phyloP scores from a whole-genome alignment of 2,329 filamentous ascomycete genomes.

The Podosphaera aphanis region DNA sequence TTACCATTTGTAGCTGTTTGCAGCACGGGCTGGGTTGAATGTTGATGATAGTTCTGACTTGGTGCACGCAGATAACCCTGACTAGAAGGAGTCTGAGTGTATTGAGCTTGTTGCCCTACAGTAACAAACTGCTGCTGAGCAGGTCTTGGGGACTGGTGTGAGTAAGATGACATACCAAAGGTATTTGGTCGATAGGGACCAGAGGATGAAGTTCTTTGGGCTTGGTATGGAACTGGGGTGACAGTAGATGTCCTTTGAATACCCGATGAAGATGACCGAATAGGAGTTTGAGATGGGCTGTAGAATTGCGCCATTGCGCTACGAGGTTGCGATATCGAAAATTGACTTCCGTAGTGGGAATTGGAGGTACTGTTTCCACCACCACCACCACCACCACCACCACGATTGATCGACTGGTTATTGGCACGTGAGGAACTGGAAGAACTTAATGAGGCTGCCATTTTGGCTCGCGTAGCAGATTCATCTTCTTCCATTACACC shows the following conservation, averaged over 20 bases:
- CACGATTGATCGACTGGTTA: conserved; percentile 10
- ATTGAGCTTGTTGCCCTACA: conserved; percentile 8
- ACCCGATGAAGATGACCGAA: conserved; percentile 9
- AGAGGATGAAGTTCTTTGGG: conserved; percentile 8
- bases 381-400: conserved; percentile 6
- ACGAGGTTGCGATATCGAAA: conserved; percentile 10
- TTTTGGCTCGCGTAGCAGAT: conserved; percentile 10
- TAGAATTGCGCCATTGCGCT: conserved; percentile 10
- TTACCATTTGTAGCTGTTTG: too few relatives aligned
- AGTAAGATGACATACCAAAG: conserved; percentile 13
- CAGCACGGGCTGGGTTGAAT: neutral
- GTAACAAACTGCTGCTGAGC: conserved; percentile 11
- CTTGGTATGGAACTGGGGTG: conserved; percentile 11
- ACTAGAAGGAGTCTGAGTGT: conserved; percentile 8
- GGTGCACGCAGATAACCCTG: conserved; percentile 9
- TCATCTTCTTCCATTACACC: conserved; percentile 32
- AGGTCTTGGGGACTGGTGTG: conserved; percentile 13
- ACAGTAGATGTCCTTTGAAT: conserved; percentile 13
- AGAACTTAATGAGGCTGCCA: conserved; percentile 8
- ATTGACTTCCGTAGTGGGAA: conserved; percentile 15
- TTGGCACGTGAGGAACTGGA: conserved; percentile 7
- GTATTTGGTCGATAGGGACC: conserved; percentile 12
- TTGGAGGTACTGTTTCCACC: conserved; percentile 4
- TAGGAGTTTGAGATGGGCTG: conserved; percentile 11
- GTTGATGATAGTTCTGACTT: conserved; percentile 8